Evolutionary conservation across 306 rosid genomes (phyloP).

Genomic region (Prunus salicina): DNA sequence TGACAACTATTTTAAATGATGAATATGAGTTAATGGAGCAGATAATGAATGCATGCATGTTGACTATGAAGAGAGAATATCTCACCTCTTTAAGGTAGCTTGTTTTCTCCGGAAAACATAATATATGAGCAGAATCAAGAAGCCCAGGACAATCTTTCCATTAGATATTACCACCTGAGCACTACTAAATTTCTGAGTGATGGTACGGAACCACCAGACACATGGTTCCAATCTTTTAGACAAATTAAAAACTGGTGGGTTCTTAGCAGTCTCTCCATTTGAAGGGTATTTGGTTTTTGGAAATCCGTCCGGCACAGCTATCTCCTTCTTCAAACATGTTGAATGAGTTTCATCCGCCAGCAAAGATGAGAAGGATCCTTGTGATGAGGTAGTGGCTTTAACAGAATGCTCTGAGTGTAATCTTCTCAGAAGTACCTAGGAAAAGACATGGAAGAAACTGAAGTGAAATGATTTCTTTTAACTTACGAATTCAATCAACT

Average conservation of each 20-base stretch:
- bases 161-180: constrained; percentile 50
- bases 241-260: constrained; percentile 41
- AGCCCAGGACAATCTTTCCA: constrained; percentile 56
- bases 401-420: constrained; percentile 51
- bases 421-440: constrained; percentile 63
- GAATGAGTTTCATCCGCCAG: constrained; percentile 27
- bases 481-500: not conserved
- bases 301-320: constrained; percentile 18
- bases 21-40: not conserved
- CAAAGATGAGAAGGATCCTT: constrained; percentile 28
- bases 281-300: constrained; percentile 20
- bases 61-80: constrained; percentile 5
- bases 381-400: constrained; percentile 43
- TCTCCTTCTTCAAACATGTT: constrained; percentile 30
- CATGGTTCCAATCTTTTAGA: constrained; percentile 55
- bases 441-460: constrained; percentile 7
- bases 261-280: constrained; percentile 27
- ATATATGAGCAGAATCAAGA: constrained; percentile 47
- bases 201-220: constrained; percentile 60
- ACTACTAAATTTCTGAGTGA: constrained; percentile 66
- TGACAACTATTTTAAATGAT: not conserved
- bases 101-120: constrained; percentile 58
- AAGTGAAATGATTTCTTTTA: not conserved
- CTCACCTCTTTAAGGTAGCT: constrained; percentile 54
- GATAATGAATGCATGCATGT: not conserved